Evolutionary conservation across 78 protist species (phyloP).

Genomic region (Isochrysis galbana): DNA sequence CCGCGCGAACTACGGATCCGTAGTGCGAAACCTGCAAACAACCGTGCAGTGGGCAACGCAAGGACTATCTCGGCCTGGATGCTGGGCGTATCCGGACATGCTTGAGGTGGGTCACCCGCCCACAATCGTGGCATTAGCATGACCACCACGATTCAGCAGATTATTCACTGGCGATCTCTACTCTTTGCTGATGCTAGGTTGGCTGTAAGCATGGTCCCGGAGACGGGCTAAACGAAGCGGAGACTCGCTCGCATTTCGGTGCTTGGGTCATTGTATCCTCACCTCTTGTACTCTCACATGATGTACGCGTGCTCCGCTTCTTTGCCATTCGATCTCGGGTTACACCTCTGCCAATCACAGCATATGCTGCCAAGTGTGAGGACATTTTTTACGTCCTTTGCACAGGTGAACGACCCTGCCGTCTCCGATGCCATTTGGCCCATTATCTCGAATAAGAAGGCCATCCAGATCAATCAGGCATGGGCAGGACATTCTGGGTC

Average conservation of each 20-base stretch:
- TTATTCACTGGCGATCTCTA: not conserved
- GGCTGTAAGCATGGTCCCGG: not conserved
- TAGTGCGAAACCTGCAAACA: constrained; percentile 43
- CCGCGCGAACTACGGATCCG: constrained; percentile 13
- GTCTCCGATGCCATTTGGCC: constrained; percentile 42
- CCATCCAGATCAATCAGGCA: constrained; percentile 43
- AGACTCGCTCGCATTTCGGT: constrained; percentile 58
- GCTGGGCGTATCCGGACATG: constrained; percentile 71
- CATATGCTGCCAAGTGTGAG: too few relatives aligned
- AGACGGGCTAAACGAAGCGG: constrained; percentile 20
- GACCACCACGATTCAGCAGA: too few relatives aligned
- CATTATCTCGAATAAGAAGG: constrained; percentile 43
- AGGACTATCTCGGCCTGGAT: constrained; percentile 36
- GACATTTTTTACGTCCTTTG: too few relatives aligned
- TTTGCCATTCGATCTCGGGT: too few relatives aligned
- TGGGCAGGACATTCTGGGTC: constrained; percentile 54
- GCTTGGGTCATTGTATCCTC: constrained; percentile 66
- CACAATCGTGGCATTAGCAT: too few relatives aligned
- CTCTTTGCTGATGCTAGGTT: too few relatives aligned
- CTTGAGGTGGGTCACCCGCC: constrained; percentile 45
- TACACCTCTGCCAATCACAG: too few relatives aligned
- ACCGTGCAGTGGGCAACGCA: not conserved
- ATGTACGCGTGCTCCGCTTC: too few relatives aligned
- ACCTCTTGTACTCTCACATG: constrained; percentile 56
- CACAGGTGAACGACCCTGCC: not conserved